Evolutionary conservation across 164 flowering plant genomes (phyloP), one percentile per base, ranked within the genome.

Genomic region (Aristolochia californica): DNA sequence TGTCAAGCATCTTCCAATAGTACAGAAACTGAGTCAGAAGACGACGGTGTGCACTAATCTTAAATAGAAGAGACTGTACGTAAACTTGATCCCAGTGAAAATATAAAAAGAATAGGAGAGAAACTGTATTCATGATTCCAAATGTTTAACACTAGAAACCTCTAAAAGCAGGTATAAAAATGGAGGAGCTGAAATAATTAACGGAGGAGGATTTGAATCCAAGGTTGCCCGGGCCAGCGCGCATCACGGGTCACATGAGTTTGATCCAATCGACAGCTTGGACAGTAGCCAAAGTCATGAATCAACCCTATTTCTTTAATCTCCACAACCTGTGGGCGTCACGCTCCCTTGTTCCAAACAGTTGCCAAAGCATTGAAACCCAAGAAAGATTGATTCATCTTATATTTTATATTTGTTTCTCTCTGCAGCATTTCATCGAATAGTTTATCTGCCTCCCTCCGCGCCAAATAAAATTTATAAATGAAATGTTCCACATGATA

Each of bases 161-260:
- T 12, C 10, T 34, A 3, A 4, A 34, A 34, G 11, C 5, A 34
- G 57, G 18, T 43, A 43, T 40, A 22, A 40, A 40, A 57, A 13
- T 21, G 16, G 50, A n/a, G 20, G 22, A 22, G 17, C 20, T 48
- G 51, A n/a, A 48, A 54, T 26, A 54, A 59, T 15, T 40, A 48
- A 48, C 20, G 24, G 54, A 5, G 14, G 38, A 43, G 58, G 64
- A 54, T 27, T 53, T 61, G 18, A 61, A n/a, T 43, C 56, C 40
- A 51, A 58, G 17, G 57, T 65, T 12, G 43, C 27, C 26, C 40
- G 45, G 13, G 13, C 43, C 54, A 24, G 64, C 65, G 65, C 53
- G 57, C 43, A 62, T 67, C 58, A 44, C 59, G 66, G 70, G 38
- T n/a, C 70, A 62, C 70, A 62, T 67, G 70, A 67, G 55, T 22